phyloP scores from a whole-genome alignment of 768 basidiomycete species.

The Collybia sordida region DNA sequence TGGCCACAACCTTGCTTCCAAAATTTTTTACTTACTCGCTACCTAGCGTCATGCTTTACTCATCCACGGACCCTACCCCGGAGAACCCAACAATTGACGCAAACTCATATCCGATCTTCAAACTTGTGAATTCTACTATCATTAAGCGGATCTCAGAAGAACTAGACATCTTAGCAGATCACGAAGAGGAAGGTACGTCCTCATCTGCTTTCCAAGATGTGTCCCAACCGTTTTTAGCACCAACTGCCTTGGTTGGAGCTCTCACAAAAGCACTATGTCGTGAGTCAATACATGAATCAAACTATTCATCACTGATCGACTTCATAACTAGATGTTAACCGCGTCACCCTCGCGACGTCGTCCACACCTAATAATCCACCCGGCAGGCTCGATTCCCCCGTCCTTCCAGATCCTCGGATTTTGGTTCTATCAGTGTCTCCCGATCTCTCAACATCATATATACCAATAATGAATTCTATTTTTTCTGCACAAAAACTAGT shows the following conservation, averaged over 20 bases:
- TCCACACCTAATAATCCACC: conserved; percentile 26
- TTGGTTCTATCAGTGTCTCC: conserved; percentile 89
- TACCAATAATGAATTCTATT: conserved; percentile 98
- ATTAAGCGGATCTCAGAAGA: conserved; percentile 60
- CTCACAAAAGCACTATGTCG: conserved; percentile 92
- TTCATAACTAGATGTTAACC: conserved; percentile 36
- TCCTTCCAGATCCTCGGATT: conserved; percentile 37
- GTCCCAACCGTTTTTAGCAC: conserved; percentile 29
- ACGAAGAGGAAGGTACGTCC: conserved; percentile 50
- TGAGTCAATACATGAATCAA: conserved; percentile 26
- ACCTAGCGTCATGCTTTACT: conserved; percentile 73
- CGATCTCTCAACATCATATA: conserved; percentile 87
- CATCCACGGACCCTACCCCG: conserved; percentile 51
- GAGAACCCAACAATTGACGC: conserved; percentile 53
- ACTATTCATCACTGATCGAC: not conserved
- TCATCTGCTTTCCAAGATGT: not conserved
- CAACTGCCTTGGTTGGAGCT: conserved; percentile 81
- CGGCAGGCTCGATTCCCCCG: conserved; percentile 26
- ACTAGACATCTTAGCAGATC: conserved; percentile 49
- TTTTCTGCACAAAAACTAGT: conserved; percentile 98
- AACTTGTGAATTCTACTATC: conserved; percentile 68
- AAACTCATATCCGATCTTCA: conserved; percentile 86
- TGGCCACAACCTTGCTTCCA: conserved; percentile 11
- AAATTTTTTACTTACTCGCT: conserved; percentile 4
- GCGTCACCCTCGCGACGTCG: conserved; percentile 29